These are phyloP conservation scores for Thoreauomyces humboldtii DNA, from an alignment of 192 early-diverging fungal species.

Conservation along the genomic window DNA sequence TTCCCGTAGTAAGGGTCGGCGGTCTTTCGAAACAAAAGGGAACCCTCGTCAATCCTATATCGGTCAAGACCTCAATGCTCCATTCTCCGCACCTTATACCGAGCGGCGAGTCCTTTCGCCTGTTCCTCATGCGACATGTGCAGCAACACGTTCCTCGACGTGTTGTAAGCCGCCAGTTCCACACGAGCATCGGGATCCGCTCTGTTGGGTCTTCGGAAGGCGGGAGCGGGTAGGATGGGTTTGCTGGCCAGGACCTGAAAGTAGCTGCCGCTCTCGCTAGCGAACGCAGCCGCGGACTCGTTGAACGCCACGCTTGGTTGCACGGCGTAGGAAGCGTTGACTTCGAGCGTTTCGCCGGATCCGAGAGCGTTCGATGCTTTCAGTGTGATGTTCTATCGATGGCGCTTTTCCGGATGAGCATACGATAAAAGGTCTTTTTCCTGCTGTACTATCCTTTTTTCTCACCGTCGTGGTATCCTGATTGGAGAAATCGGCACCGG, in stretches of 20 bases:
- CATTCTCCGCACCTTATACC: slow-evolving; percentile 55
- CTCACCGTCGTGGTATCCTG: slow-evolving; percentile 81
- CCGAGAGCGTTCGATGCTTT: slow-evolving; percentile 85
- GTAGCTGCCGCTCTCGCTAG: slow-evolving; percentile 61
- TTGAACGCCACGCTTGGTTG: slow-evolving; percentile 39
- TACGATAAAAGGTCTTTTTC: neutral
- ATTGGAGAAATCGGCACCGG: slow-evolving; percentile 88
- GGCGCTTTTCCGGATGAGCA: neutral
- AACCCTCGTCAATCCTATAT: neutral
- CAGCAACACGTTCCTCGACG: slow-evolving; percentile 59
- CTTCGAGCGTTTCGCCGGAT: slow-evolving; percentile 76
- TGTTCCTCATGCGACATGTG: slow-evolving; percentile 76
- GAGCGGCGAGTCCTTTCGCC: slow-evolving; percentile 53
- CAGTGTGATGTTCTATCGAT: slow-evolving; percentile 57
- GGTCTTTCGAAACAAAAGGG: slow-evolving; percentile 11
- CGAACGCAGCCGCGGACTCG: slow-evolving; percentile 26
- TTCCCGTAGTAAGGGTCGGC: slow-evolving; percentile 25
- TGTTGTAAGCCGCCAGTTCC: slow-evolving; percentile 65
- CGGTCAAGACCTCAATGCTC: neutral
- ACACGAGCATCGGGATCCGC: slow-evolving; percentile 69
- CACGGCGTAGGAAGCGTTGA: slow-evolving; percentile 71
- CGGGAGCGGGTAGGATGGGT: slow-evolving; percentile 23
- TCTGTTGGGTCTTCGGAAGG: slow-evolving; percentile 65
- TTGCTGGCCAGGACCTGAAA: slow-evolving; percentile 42
- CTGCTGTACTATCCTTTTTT: neutral